Percentiles rank a stretch among this genome's conserved stretches.
Conservation (phyloP, 257 asterid species). For the Salvia splendens region DNA sequence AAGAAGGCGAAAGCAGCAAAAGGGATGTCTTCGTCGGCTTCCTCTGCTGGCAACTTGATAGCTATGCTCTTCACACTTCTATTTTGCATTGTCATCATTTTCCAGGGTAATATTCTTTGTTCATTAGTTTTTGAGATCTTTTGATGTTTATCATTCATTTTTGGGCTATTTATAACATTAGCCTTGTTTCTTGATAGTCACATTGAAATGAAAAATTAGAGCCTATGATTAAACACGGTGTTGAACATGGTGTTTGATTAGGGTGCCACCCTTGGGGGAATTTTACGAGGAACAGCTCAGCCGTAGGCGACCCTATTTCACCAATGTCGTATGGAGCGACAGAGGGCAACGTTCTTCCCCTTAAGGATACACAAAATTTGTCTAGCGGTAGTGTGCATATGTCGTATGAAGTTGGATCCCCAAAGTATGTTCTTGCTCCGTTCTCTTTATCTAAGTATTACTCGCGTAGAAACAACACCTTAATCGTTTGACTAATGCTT, state of each 20-base stretch:
- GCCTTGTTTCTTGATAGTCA: background rate
- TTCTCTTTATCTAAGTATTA: background rate
- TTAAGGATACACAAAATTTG: conserved; percentile 14
- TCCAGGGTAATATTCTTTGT: conserved; percentile 53
- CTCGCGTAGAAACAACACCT: background rate
- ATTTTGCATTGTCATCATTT: conserved; percentile 60
- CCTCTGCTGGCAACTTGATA: conserved; percentile 56
- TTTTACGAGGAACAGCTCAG: conserved; percentile 23
- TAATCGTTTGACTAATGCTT: background rate
- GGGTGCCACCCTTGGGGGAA: conserved; percentile 42
- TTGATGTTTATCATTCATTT: too few species aligned
- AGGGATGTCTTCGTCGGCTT: conserved; percentile 42
- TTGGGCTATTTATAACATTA: background rate
- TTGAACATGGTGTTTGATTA: background rate
- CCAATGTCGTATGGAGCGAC: background rate
- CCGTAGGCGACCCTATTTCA: conserved; percentile 18
- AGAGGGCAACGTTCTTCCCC: background rate
- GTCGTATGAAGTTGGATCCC: conserved; percentile 28
- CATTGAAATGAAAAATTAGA: too few species aligned
- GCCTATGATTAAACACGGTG: too few species aligned
- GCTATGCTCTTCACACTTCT: conserved; percentile 70
- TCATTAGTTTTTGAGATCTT: background rate
- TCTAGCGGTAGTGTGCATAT: background rate
- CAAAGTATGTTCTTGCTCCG: conserved; percentile 34
- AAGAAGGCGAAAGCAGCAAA: conserved; percentile 70